Evolutionary conservation across 2,329 filamentous ascomycete genomes (phyloP).

Genomic region (Aspergillus tubingensis): DNA sequence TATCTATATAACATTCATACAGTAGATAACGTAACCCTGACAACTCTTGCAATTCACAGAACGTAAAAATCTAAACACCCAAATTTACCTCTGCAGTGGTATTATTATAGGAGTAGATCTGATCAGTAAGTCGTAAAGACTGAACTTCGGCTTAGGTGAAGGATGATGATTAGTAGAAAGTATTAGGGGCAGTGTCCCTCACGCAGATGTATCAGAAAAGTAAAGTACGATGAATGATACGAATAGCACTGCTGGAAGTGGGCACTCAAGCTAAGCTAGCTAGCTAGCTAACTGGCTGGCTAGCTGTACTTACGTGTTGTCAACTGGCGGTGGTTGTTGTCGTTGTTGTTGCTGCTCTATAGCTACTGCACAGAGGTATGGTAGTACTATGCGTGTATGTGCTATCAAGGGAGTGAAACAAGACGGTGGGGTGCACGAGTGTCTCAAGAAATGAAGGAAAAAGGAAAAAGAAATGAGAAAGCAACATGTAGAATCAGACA

Average conservation of each 20-base stretch:
- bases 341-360: neutral
- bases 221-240: neutral
- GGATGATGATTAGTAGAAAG: no score
- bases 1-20: no score
- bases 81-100: no score
- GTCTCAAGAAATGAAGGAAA: neutral
- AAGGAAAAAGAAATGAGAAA: neutral
- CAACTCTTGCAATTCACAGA: no score
- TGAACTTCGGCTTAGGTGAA: no score
- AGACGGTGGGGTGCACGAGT: neutral
- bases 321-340: neutral
- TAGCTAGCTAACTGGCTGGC: neutral
- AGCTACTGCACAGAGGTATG: neutral
- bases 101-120: no score
- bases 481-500: neutral
- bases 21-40: no score
- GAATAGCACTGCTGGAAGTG: neutral
- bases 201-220: neutral
- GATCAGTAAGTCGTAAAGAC: no score
- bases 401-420: neutral
- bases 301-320: neutral
- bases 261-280: neutral
- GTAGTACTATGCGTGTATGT: neutral
- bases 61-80: no score
- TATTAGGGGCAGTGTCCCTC: neutral